A percentile compares a stretch with the other conserved stretches of the same genome.
Evolutionary conservation across 192 early-diverging fungal genomes (phyloP).

Genomic region (Linnemannia exigua): DNA sequence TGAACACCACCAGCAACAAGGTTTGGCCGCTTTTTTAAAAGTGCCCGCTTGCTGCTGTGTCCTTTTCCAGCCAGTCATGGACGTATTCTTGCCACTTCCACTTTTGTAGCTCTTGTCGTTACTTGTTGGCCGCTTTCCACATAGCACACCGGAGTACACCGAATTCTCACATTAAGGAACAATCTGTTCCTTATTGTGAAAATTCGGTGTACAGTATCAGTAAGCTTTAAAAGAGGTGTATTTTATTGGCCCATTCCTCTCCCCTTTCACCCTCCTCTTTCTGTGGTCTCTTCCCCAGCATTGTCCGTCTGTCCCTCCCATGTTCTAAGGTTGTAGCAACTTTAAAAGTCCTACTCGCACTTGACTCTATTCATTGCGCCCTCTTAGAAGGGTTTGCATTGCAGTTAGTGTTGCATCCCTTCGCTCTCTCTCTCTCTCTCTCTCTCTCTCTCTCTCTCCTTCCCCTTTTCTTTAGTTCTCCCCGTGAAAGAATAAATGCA

Average conservation of each 20-base stretch:
- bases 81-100: not conserved
- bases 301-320: not conserved
- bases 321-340: too few species aligned
- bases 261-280: not conserved
- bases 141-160: not conserved
- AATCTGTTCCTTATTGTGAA: not conserved
- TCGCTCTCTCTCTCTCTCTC: not conserved
- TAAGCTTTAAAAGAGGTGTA: too few species aligned
- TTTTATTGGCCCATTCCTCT: not conserved
- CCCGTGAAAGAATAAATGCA: not conserved
- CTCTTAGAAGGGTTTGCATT: too few species aligned
- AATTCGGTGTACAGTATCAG: too few species aligned
- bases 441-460: not conserved
- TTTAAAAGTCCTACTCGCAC: too few species aligned
- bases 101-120: not conserved
- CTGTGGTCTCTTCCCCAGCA: not conserved
- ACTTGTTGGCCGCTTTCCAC: not conserved
- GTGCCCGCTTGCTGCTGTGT: conserved; percentile 7
- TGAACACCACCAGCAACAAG: too few species aligned
- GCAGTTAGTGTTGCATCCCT: too few species aligned
- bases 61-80: not conserved
- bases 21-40: conserved; percentile 35
- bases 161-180: not conserved
- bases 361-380: too few species aligned
- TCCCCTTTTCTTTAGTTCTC: not conserved